Percentiles rank a stretch among this genome's conserved stretches.
Conservation (phyloP, 2,329 filamentous ascomycete species). For the Sporothrix euskadiensis region DNA sequence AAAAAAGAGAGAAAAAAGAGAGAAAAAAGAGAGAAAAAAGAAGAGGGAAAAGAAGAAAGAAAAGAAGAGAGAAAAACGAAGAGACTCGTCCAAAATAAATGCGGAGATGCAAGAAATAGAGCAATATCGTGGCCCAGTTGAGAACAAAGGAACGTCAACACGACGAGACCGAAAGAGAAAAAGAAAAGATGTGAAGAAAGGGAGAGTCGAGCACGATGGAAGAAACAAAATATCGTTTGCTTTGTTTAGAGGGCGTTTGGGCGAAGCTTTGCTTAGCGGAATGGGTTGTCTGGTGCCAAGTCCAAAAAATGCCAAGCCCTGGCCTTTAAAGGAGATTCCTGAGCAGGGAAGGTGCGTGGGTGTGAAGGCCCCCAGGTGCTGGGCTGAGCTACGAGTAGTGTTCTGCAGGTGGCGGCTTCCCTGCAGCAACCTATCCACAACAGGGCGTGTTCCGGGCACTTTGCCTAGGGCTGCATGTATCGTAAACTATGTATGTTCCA, state of each 20-base stretch:
- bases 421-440: too few relatives aligned
- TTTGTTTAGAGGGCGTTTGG: not conserved
- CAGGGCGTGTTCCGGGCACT: too few relatives aligned
- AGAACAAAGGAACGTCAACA: constrained; percentile 6
- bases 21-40: not conserved
- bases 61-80: not conserved
- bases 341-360: not conserved
- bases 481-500: not conserved
- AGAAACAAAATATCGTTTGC: not conserved
- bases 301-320: constrained; percentile 12
- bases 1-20: not conserved
- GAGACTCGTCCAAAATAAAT: not conserved
- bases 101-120: not conserved
- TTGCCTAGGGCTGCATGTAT: not conserved
- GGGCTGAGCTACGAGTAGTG: not conserved
- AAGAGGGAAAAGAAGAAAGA: not conserved
- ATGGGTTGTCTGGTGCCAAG: constrained; percentile 18
- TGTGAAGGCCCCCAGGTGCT: not conserved
- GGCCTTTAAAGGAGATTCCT: not conserved
- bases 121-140: not conserved
- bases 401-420: not conserved
- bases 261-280: constrained; percentile 15
- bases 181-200: not conserved
- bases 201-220: not conserved
- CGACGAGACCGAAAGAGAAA: not conserved